These are phyloP conservation scores for Maudiozyma barnettii DNA, from an alignment of 805 yeast genomes.

Conservation along the genomic window DNA sequence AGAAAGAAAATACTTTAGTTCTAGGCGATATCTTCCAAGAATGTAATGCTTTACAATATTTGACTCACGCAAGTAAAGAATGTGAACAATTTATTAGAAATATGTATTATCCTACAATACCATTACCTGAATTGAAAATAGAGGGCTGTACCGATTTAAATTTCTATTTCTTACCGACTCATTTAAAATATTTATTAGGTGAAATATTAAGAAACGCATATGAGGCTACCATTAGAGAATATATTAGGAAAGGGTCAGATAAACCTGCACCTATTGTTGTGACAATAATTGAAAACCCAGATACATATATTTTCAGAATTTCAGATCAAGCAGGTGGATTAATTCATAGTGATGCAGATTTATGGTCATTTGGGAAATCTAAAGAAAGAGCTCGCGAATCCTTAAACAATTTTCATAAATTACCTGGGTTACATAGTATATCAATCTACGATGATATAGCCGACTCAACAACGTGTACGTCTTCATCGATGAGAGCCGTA, in stretches of 20 bases:
- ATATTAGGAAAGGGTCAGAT: constrained; percentile 28
- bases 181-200: constrained; percentile 76
- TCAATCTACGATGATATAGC: constrained; percentile 24
- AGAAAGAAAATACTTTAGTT: constrained; percentile 36
- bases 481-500: constrained; percentile 1
- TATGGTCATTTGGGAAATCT: constrained; percentile 83
- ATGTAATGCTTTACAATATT: constrained; percentile 63
- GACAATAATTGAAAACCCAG: constrained; percentile 56
- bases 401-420: constrained; percentile 55
- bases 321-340: constrained; percentile 92
- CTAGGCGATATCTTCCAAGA: constrained; percentile 76
- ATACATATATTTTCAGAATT: constrained; percentile 63
- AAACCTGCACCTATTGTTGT: constrained; percentile 70
- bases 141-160: constrained; percentile 59
- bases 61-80: constrained; percentile 44
- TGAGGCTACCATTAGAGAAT: constrained; percentile 63
- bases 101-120: constrained; percentile 41
- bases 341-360: constrained; percentile 39
- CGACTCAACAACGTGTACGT: not conserved
- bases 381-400: constrained; percentile 50
- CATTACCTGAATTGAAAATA: constrained; percentile 66
- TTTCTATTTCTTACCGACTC: constrained; percentile 80
- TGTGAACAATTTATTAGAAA: constrained; percentile 44
- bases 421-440: constrained; percentile 49
- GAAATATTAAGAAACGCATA: constrained; percentile 79